These are phyloP conservation scores for Hevea brasiliensis DNA, from an alignment of 345 rosid genomes.

Conservation along the genomic window DNA sequence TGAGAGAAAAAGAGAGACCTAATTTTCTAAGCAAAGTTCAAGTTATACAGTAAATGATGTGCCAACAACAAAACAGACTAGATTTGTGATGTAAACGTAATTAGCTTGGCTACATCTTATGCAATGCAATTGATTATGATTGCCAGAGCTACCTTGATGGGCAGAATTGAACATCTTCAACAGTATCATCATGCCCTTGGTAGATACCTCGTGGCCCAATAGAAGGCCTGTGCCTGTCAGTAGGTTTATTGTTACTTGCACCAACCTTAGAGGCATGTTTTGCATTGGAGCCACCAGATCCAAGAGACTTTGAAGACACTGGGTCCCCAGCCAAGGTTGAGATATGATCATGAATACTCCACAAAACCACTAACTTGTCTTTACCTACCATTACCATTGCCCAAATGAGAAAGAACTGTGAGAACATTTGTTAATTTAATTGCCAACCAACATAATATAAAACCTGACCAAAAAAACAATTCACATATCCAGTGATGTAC, in stretches of 20 bases:
- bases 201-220: slow-evolving; percentile 54
- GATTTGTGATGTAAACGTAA: slow-evolving; percentile 4
- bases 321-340: slow-evolving; percentile 44
- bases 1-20: background rate
- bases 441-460: background rate
- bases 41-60: background rate
- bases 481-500: background rate
- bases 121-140: slow-evolving; percentile 7
- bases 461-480: background rate
- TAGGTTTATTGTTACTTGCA: slow-evolving; percentile 43
- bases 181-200: slow-evolving; percentile 60
- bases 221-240: slow-evolving; percentile 48
- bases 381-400: slow-evolving; percentile 43
- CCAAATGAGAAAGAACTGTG: slow-evolving; percentile 6
- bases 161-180: slow-evolving; percentile 71
- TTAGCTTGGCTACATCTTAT: background rate
- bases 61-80: background rate
- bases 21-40: background rate
- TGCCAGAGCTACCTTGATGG: slow-evolving; percentile 50
- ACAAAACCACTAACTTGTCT: slow-evolving; percentile 55
- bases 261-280: slow-evolving; percentile 44
- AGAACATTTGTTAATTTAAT: background rate
- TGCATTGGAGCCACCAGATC: slow-evolving; percentile 33
- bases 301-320: slow-evolving; percentile 41
- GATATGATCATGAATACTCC: slow-evolving; percentile 67